Base-by-base conservation (phyloP, 441 rosid species). In the Populus hybrid region DNA sequence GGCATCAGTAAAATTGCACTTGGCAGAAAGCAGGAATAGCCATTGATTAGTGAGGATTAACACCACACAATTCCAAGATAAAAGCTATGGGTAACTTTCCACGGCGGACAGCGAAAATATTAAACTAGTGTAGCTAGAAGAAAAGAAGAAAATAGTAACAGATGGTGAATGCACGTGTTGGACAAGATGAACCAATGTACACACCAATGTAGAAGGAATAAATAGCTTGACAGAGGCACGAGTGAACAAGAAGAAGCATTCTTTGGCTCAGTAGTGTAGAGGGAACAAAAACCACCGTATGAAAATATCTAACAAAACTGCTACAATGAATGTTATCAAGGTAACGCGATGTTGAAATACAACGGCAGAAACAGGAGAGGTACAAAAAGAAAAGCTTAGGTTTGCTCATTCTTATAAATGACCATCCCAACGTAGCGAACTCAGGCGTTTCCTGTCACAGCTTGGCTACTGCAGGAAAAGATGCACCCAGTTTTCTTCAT, bases 401-500 rank as follows among this genome's bases (percentile, higher is more conserved):
- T 69, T 73, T 59, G 59, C 73, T 73, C 57, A 16, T 70, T 69
- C 69, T 24, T 46, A 46, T 46, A 4, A 46, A 46, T 46, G 57
- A 46, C 54, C 54, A 46, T 46, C 57, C 4, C 57, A 14, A 12
- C 18, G 6, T 46, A 0, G 54, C 6, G 16, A 42, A 12, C 54
- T 42, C 18, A 21, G 18, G 35, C 28, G 3, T 32, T 61, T 57
- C 66, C 84, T 83, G 77, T 69, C 57, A 69, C 83, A 67, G 84
- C 81, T 78, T 18, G 69, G 78, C 81, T 34, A 24, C 61, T 11
- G 40, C 24, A 34, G 80, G 73, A 83, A 21, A 69, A 69, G 14
- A 80, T 61, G 82, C 70, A 36, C 77, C 78, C 76, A 46, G 2
- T 81, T 85, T 84, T 86, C 90, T 86, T 92, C 89, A 88, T 83